Conservation (phyloP, 345 rosid genomes). For the Brassica juncea region DNA sequence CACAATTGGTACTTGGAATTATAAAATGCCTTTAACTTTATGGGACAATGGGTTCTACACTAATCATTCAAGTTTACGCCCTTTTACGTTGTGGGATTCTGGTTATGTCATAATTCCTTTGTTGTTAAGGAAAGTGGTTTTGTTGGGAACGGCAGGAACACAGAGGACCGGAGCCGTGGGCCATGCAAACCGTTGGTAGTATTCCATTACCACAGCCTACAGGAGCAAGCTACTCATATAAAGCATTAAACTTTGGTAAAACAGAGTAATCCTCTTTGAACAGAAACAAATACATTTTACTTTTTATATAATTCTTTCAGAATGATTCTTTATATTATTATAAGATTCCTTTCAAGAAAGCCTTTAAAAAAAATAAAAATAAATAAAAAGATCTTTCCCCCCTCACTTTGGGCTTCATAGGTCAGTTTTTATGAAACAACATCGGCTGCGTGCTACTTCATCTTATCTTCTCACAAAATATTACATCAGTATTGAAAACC, state of each 20-base stretch:
- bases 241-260: conserved; percentile 40
- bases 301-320: conserved; percentile 21
- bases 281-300: conserved; percentile 28
- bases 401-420: conserved; percentile 31
- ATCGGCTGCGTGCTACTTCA: conserved; percentile 18
- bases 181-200: conserved; percentile 26
- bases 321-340: conserved; percentile 36
- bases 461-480: conserved; percentile 31
- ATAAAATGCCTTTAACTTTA: conserved; percentile 29
- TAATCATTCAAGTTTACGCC: conserved; percentile 33
- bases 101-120: conserved; percentile 36
- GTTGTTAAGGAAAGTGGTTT: conserved; percentile 46
- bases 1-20: conserved; percentile 32
- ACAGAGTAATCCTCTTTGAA: conserved; percentile 26
- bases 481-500: conserved; percentile 9
- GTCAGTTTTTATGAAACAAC: conserved; percentile 36
- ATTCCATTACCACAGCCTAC: conserved; percentile 21
- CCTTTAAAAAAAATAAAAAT: no score
- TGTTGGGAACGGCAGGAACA: conserved; percentile 27
- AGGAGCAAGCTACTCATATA: conserved; percentile 39
- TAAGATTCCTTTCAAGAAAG: no score
- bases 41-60: background rate
- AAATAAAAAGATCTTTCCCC: conserved; percentile 10
- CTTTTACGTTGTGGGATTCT: conserved; percentile 31
- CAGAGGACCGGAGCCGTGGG: conserved; percentile 35